These are phyloP conservation scores for Groenewaldozyma auringiensis DNA, from an alignment of 1,139 yeast species.

Conservation along the genomic window DNA sequence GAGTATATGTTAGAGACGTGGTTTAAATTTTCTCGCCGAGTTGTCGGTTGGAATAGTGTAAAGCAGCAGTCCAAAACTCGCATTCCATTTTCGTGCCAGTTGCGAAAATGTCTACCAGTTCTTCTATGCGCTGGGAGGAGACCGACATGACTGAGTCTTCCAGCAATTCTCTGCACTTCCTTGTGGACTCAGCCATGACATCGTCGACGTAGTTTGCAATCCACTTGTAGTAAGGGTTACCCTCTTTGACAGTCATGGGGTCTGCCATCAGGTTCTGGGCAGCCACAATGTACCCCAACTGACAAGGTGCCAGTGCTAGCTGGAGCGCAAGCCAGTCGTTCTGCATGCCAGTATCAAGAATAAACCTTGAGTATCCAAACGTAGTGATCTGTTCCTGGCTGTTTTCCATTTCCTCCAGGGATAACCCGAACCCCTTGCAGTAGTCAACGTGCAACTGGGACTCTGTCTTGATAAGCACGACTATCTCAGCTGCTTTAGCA, in stretches of 20 bases:
- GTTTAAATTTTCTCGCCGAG: neutral
- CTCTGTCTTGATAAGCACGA: constrained; percentile 49
- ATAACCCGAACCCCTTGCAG: constrained; percentile 42
- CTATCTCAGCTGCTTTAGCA: constrained; percentile 44
- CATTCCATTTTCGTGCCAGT: constrained; percentile 54
- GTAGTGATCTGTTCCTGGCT: constrained; percentile 52
- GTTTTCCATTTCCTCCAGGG: constrained; percentile 39
- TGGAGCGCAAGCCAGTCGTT: constrained; percentile 59
- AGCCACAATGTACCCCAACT: constrained; percentile 64
- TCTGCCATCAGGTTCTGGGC: constrained; percentile 25
- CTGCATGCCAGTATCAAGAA: constrained; percentile 44
- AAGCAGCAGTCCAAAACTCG: constrained; percentile 49
- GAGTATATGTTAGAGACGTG: no score
- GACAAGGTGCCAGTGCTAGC: constrained; percentile 68
- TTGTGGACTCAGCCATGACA: constrained; percentile 48
- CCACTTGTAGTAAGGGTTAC: constrained; percentile 48
- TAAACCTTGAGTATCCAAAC: constrained; percentile 51
- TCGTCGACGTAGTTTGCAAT: constrained; percentile 51
- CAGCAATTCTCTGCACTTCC: constrained; percentile 42
- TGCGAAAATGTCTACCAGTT: constrained; percentile 50
- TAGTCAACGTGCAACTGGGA: constrained; percentile 49
- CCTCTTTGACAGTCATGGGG: constrained; percentile 16
- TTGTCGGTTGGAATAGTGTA: constrained; percentile 18
- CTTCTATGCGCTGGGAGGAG: constrained; percentile 39
- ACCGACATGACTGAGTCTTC: constrained; percentile 37